Conservation (phyloP, 495 filamentous ascomycete species). For the Trichocladium antarcticum region DNA sequence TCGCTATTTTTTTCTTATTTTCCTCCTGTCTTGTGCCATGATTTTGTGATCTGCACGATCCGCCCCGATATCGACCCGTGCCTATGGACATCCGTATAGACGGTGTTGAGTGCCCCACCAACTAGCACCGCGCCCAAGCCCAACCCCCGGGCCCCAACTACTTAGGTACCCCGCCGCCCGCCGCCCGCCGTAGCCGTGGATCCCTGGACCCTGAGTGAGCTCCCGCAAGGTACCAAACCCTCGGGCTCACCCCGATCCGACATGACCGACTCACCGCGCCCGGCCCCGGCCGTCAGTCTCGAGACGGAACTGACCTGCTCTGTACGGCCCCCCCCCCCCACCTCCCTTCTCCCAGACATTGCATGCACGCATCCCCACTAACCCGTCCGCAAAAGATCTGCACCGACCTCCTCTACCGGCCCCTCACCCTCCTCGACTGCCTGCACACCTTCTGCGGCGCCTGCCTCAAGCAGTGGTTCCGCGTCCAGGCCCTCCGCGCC, state of each 20-base stretch:
- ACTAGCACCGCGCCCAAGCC: too few relatives aligned
- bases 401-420: slow-evolving; percentile 89
- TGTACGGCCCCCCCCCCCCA: slow-evolving; percentile 42
- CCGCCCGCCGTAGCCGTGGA: neutral
- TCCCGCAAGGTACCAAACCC: neutral
- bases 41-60: neutral
- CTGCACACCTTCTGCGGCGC: slow-evolving; percentile 94
- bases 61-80: too few relatives aligned
- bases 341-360: neutral
- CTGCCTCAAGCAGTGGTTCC: slow-evolving; percentile 93
- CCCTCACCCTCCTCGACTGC: slow-evolving; percentile 91
- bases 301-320: slow-evolving; percentile 90
- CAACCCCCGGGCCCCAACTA: too few relatives aligned
- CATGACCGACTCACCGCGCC: slow-evolving; percentile 2
- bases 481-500: slow-evolving; percentile 41
- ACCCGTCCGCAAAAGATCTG: slow-evolving; percentile 56
- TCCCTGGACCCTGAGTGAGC: neutral
- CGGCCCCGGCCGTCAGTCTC: slow-evolving; percentile 43
- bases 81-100: too few relatives aligned
- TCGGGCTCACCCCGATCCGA: neutral
- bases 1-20: neutral
- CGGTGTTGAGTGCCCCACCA: too few relatives aligned
- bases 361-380: neutral
- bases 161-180: neutral
- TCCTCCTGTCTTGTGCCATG: neutral